Evolutionary conservation across 2,329 filamentous ascomycete genomes (phyloP), one percentile per base, ranked within the genome.

Genomic region (Colletotrichum aenigma): DNA sequence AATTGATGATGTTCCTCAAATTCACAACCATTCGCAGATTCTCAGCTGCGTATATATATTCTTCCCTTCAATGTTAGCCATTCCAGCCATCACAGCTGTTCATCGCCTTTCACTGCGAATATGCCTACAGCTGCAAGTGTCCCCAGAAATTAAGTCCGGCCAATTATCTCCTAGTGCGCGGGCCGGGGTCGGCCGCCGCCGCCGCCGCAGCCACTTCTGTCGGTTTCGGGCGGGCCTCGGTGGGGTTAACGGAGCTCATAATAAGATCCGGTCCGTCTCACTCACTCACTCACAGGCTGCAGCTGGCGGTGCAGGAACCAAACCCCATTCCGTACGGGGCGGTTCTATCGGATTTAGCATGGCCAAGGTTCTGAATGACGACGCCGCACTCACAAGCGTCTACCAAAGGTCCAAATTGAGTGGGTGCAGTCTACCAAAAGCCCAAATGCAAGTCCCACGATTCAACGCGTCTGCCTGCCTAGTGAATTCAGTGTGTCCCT

Each of bases 201-300:
- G 28, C 60, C 28, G 60, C 60, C 60, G 28, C 60, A 62, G 60
- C 18, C 7, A 62, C 60, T 34, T 62, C 12, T 62, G 28, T 61
- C 28, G 26, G 60, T 34, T 34, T 64, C 60, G 30, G 30, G 60
- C 24, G 60, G 60, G 60, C 30, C n/a, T 34, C 9, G 12, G 30
- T 36, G 24, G 60, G 60, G 28, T 64, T 64, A 32, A 64, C 60
- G 60, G 60, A 36, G 30, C 60, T 64, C 24, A 64, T 64, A 34
- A 34, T 64, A 64, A 64, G 60, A 64, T 64, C 60, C 60, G 60
- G 28, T 64, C 60, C 60, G 30, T 36, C 60, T 36, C 16, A 64
- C 60, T 64, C 60, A 36, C 30, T 64, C 16, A 64, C 60, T 64
- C 30, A 64, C 60, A 64, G 60, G 60, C 60, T 64, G 30, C 60